Conservation (phyloP, 805 yeast species). For the Alloascoidea africana region DNA sequence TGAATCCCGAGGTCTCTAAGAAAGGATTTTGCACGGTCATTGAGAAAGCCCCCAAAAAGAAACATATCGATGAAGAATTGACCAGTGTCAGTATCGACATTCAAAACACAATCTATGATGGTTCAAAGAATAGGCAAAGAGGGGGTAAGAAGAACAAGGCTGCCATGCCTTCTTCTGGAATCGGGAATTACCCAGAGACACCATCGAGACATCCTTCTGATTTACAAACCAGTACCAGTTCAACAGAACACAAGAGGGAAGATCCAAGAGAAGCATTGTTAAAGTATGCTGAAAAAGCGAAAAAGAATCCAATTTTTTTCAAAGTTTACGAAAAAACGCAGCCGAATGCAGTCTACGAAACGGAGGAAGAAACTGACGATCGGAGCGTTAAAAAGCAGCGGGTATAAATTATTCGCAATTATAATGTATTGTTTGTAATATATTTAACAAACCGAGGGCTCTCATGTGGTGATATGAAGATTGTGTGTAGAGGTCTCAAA, state of each 20-base stretch:
- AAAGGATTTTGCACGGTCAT: constrained; percentile 15
- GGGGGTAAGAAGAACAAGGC: constrained; percentile 8
- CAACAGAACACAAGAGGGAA: constrained; percentile 7
- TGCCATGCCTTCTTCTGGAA: constrained; percentile 10
- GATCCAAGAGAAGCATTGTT: constrained; percentile 19
- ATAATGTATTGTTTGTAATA: too few species aligned
- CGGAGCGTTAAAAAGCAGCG: too few species aligned
- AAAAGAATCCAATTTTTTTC: constrained; percentile 11
- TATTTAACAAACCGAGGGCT: too few species aligned
- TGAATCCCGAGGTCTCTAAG: constrained; percentile 13
- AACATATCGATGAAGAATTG: constrained; percentile 18
- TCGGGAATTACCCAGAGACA: constrained; percentile 13
- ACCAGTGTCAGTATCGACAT: constrained; percentile 13
- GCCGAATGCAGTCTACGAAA: too few species aligned
- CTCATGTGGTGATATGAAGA: too few species aligned
- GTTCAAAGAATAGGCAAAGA: constrained; percentile 4
- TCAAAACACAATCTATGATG: constrained; percentile 10
- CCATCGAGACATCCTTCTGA: constrained; percentile 4
- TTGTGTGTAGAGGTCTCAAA: too few species aligned
- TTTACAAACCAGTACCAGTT: background rate
- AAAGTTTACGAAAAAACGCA: constrained; percentile 9
- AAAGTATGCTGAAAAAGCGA: constrained; percentile 15
- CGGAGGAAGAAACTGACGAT: too few species aligned
- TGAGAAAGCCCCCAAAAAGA: constrained; percentile 12
- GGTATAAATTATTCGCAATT: too few species aligned